Evolutionary conservation across 2,329 filamentous ascomycete species (phyloP).

Genomic region (Cordyceps javanica): DNA sequence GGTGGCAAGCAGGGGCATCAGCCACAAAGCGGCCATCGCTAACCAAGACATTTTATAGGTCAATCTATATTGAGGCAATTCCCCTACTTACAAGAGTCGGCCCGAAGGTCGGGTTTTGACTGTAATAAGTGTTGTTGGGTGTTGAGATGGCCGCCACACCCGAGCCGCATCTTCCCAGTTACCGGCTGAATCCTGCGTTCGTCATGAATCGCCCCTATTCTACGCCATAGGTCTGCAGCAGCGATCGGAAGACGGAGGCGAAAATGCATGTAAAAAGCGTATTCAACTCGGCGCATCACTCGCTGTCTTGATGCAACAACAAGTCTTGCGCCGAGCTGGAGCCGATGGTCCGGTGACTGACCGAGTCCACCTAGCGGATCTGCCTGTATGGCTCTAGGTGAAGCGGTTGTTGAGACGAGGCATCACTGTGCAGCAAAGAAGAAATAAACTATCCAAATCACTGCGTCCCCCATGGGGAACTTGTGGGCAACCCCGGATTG

Average conservation of each 20-base stretch:
- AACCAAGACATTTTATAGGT: no score
- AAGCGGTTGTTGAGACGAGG: neutral
- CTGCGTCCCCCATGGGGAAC: neutral
- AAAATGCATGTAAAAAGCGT: no score
- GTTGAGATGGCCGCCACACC: neutral
- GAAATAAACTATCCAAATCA: neutral
- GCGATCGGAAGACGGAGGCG: neutral
- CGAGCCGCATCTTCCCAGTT: neutral
- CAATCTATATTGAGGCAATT: neutral
- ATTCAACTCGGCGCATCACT: neutral
- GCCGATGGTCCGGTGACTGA: neutral
- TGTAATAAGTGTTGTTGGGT: neutral
- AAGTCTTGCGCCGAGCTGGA: neutral
- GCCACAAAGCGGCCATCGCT: neutral
- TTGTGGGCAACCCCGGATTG: slow-evolving; percentile 2
- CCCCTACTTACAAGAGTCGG: neutral
- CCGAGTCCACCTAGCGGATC: neutral
- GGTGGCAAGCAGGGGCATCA: neutral
- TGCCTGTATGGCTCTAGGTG: neutral
- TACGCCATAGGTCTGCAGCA: neutral
- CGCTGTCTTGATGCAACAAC: neutral
- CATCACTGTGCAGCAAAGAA: neutral
- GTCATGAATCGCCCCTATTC: neutral
- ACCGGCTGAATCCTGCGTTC: neutral
- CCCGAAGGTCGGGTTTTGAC: neutral